phyloP scores from a whole-genome alignment of 805 yeast species.

The Ogataea wickerhamii region DNA sequence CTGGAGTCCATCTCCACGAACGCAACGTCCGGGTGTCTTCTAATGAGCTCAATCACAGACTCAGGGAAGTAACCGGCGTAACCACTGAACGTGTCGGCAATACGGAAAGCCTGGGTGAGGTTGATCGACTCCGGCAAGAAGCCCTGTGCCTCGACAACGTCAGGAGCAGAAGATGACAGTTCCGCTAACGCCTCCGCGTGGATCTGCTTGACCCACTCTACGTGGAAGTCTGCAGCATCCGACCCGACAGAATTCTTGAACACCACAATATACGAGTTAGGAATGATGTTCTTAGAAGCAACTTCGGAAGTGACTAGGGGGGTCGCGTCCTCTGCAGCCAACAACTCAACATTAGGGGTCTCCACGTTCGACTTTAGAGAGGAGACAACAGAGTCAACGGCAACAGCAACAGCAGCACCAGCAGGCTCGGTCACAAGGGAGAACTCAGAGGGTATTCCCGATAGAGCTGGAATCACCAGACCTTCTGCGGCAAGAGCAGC shows the following conservation, averaged over 20 bases:
- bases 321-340: constrained; percentile 31
- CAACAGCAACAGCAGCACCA: constrained; percentile 2
- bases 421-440: constrained; percentile 11
- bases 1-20: constrained; percentile 69
- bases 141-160: constrained; percentile 13
- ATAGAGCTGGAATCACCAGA: constrained; percentile 55
- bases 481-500: constrained; percentile 38
- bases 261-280: constrained; percentile 80
- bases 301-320: constrained; percentile 46
- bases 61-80: constrained; percentile 84
- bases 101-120: constrained; percentile 55
- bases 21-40: constrained; percentile 51
- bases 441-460: constrained; percentile 18
- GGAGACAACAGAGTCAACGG: constrained; percentile 15
- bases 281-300: constrained; percentile 47
- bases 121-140: constrained; percentile 41
- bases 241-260: constrained; percentile 62
- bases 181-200: constrained; percentile 41
- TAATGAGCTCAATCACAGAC: constrained; percentile 66
- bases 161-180: constrained; percentile 16
- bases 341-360: constrained; percentile 6
- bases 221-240: constrained; percentile 60
- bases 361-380: constrained; percentile 1
- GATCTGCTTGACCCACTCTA: constrained; percentile 55
- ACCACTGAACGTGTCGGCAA: constrained; percentile 61